Conservation (phyloP, 2,329 filamentous ascomycete genomes). For the Phyllosticta capitalensis region DNA sequence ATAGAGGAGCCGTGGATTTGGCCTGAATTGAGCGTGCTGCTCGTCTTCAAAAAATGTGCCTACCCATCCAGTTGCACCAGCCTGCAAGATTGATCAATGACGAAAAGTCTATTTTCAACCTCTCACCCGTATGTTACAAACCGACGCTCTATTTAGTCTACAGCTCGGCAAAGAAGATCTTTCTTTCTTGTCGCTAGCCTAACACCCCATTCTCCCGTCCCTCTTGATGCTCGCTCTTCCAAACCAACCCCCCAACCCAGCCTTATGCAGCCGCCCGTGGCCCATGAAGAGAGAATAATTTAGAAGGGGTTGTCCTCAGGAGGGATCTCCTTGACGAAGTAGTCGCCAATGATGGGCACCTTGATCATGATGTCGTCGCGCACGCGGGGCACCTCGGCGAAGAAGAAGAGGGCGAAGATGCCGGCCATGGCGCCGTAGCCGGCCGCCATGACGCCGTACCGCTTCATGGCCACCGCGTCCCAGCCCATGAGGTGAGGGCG, state of each 20-base stretch:
- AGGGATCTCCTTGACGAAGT: constrained; percentile 48
- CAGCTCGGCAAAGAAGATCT: background rate
- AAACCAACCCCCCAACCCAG: background rate
- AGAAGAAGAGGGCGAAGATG: constrained; percentile 54
- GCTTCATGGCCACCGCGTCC: constrained; percentile 26
- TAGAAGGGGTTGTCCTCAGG: constrained; percentile 56
- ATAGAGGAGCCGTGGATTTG: background rate
- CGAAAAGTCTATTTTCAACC: background rate
- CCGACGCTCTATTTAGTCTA: background rate
- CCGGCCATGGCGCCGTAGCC: constrained; percentile 49
- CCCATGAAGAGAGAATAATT: constrained; percentile 3
- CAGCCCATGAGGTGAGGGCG: constrained; percentile 38
- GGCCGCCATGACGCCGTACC: constrained; percentile 40
- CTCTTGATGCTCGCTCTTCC: background rate
- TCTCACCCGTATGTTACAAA: background rate
- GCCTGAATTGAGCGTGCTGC: background rate
- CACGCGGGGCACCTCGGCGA: constrained; percentile 54
- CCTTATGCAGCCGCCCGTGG: background rate
- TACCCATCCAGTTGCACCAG: background rate
- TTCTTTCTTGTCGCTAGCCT: background rate
- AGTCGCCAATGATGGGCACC: constrained; percentile 48
- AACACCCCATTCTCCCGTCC: background rate
- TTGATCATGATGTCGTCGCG: constrained; percentile 53
- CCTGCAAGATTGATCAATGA: background rate
- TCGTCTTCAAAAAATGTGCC: background rate